Conservation (phyloP, 306 rosid species). For the Biancaea sappan region DNA sequence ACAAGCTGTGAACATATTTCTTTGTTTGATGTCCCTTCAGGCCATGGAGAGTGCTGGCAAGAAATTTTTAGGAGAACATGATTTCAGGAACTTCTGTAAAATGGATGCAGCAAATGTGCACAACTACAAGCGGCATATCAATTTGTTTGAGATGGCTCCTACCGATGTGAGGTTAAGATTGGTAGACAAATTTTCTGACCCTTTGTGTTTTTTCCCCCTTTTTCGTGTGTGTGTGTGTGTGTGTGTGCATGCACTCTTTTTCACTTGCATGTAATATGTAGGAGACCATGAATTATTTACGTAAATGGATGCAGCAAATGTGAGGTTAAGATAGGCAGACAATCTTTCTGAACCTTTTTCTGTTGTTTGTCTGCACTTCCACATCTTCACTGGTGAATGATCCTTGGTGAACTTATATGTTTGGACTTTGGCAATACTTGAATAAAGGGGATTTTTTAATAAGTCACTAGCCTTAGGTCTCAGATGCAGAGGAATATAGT, state of each 20-base stretch:
- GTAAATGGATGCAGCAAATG: conserved; percentile 63
- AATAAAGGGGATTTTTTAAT: too few species aligned
- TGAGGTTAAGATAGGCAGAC: conserved; percentile 53
- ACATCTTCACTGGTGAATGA: not conserved
- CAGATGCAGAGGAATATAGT: conserved; percentile 15
- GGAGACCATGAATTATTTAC: conserved; percentile 61
- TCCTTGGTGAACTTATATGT: conserved; percentile 2
- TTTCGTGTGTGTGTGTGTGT: not conserved
- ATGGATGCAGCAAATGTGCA: conserved; percentile 97
- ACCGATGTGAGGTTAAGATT: conserved; percentile 84
- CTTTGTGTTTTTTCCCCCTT: not conserved
- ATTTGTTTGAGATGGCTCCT: conserved; percentile 60
- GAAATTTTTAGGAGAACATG: conserved; percentile 84
- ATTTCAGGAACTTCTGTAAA: conserved; percentile 93
- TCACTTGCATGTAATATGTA: conserved; percentile 32
- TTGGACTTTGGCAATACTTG: conserved; percentile 16
- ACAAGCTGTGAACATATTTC: conserved; percentile 13
- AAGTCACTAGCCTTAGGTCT: too few species aligned
- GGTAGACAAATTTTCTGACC: conserved; percentile 56
- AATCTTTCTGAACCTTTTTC: conserved; percentile 5
- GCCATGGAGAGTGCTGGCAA: conserved; percentile 77
- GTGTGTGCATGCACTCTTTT: not conserved
- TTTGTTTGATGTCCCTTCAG: conserved; percentile 53
- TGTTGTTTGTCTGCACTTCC: not conserved
- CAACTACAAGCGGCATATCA: conserved; percentile 69